Base-by-base conservation (phyloP, 192 early-diverging fungal species). In the Endogone sp. region DNA sequence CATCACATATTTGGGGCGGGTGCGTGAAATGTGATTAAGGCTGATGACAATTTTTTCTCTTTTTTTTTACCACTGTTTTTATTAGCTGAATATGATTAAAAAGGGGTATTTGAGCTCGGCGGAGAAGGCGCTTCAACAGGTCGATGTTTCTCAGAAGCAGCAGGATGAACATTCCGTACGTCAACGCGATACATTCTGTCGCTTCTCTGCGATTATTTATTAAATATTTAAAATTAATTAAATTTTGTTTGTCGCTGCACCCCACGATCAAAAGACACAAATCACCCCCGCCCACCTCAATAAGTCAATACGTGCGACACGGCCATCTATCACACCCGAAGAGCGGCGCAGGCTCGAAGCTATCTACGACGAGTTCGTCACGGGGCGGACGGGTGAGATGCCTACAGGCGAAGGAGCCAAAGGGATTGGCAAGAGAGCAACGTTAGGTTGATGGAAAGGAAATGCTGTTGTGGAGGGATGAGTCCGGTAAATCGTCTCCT, bases 311-410 rank as follows among this genome's bases (percentile, higher is more conserved):
- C 77, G 69, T 32, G 72, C 71, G n/a, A 88, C 91, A 3, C 76
- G 86, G 24, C 83, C 88, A 27, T 92, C 91, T 21, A 82, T 89
- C 29, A 82, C 84, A 13, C 74, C 71, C 21, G 81, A 88, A 22
- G 89, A 92, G 49, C 68, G 72, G 30, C 9, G 30, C 2, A 68
- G 88, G 29, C 78, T 91, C 16, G 75, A 84, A 59, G 66, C 74
- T 3, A 88, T 92, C 20, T 87, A 87, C 59, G 60, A 79, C 44
- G 85, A 87, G 63, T 87, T 87, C 67, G 64, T 87, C 49, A 83
- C 83, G 16, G 85, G 84, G 57, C 77, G 85, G 29, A 87, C 81
- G 9, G 85, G 85, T 49, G 85, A 87, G 62, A 75, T 87, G 74
- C 79, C 82, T 29, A 80, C 73, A 60, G 85, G 85, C 20, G 77